Evolutionary conservation across 2,329 filamentous ascomycete genomes (phyloP).

Genomic region (Didymella pomorum): DNA sequence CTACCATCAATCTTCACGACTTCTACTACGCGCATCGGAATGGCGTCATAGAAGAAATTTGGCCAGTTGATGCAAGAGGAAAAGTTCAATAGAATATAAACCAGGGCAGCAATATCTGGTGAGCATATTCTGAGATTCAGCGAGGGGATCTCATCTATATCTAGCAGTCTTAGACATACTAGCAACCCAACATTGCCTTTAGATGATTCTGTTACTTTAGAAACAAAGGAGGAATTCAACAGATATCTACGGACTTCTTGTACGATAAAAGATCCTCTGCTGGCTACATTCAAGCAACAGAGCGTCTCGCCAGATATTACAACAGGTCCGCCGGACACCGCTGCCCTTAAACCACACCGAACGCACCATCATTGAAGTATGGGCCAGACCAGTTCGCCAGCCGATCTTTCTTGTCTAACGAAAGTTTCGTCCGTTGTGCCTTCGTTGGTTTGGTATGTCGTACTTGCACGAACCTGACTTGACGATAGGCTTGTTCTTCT

Average conservation of each 20-base stretch:
- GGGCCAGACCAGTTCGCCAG: constrained; percentile 18
- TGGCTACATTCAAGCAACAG: too few species aligned
- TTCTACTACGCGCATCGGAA: constrained; percentile 60
- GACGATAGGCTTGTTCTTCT: background rate
- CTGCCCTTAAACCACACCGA: constrained; percentile 6
- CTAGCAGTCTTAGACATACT: too few species aligned
- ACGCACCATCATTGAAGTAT: constrained; percentile 10
- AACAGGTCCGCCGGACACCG: too few species aligned
- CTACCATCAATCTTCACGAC: constrained; percentile 63
- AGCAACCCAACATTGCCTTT: too few species aligned
- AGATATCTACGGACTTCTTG: too few species aligned
- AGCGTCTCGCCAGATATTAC: too few species aligned
- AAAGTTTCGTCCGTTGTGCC: constrained; percentile 16
- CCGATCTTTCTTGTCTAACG: constrained; percentile 26
- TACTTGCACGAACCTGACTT: background rate
- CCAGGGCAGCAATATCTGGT: too few species aligned
- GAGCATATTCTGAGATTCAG: too few species aligned
- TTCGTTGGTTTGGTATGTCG: background rate
- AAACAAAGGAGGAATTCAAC: too few species aligned
- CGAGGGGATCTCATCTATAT: too few species aligned
- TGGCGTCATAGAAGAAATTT: constrained; percentile 61
- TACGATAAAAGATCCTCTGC: too few species aligned
- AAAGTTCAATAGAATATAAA: constrained; percentile 60
- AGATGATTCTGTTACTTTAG: too few species aligned
- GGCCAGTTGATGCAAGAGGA: constrained; percentile 60